phyloP scores from a whole-genome alignment of 371 early-diverging fungal genomes.

The Haplosporangium sp. region DNA sequence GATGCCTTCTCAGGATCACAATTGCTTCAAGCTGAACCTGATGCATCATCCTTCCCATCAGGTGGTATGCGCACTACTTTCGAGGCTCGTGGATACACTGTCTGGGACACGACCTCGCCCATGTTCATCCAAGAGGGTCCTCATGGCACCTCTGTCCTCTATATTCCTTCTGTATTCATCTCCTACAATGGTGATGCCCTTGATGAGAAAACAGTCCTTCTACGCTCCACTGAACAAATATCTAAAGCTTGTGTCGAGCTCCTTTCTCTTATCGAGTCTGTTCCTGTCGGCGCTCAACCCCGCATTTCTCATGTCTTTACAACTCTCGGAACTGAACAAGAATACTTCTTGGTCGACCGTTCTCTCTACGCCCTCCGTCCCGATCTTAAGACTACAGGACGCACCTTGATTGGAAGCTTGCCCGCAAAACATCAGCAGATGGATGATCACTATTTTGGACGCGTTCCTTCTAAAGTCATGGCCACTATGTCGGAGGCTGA shows the following conservation, averaged over 20 bases:
- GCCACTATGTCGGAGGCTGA: conserved; percentile 94
- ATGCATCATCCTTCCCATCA: conserved; percentile 99
- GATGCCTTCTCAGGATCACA: conserved; percentile 97
- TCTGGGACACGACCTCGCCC: conserved; percentile 97
- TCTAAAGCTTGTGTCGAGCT: conserved; percentile 84
- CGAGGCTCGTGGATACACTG: conserved; percentile 99
- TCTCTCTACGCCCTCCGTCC: conserved; percentile 91
- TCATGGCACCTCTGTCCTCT: conserved; percentile 91
- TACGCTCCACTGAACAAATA: conserved; percentile 90
- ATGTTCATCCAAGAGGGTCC: conserved; percentile 96
- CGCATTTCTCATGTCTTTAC: conserved; percentile 84
- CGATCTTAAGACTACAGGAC: conserved; percentile 96
- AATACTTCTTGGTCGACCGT: conserved; percentile 98
- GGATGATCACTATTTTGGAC: conserved; percentile 99
- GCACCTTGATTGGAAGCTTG: conserved; percentile 92
- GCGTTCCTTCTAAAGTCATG: conserved; percentile 93
- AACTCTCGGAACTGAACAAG: conserved; percentile 97
- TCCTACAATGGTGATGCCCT: conserved; percentile 98
- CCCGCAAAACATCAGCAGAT: conserved; percentile 98
- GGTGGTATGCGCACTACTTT: conserved; percentile 98
- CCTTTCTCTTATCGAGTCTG: conserved; percentile 76
- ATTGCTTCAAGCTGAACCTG: conserved; percentile 98
- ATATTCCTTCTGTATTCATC: conserved; percentile 97
- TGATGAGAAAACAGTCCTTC: conserved; percentile 97
- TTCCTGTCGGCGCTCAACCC: conserved; percentile 69